These are phyloP conservation scores for Saururus chinensis DNA, from an alignment of 164 flowering plant genomes.

Conservation along the genomic window DNA sequence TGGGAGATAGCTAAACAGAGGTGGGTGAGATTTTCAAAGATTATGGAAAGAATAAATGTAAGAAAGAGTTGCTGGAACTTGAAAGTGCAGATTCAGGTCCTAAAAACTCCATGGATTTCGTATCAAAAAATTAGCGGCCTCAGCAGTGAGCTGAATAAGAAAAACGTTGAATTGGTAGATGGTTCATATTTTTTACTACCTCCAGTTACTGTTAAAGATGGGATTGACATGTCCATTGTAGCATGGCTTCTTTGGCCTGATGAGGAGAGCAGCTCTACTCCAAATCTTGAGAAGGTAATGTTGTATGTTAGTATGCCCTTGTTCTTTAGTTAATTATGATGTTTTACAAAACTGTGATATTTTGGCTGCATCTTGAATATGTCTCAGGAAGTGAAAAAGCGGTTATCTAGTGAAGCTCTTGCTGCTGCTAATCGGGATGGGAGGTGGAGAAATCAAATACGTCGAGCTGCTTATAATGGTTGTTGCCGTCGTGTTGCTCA, in stretches of 20 bases:
- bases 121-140: conserved; percentile 42
- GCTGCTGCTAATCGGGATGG: conserved; percentile 84
- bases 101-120: conserved; percentile 54
- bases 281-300: conserved; percentile 89
- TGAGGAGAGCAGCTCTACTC: conserved; percentile 81
- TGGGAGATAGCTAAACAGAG: conserved; percentile 39
- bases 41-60: conserved; percentile 39
- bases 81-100: conserved; percentile 77
- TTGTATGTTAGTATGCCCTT: neutral
- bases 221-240: conserved; percentile 57
- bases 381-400: conserved; percentile 75
- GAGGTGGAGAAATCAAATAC: conserved; percentile 95
- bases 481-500: conserved; percentile 94
- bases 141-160: conserved; percentile 17
- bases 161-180: conserved; percentile 46
- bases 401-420: conserved; percentile 71
- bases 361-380: neutral
- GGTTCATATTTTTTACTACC: conserved; percentile 37
- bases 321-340: too few relatives aligned
- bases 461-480: conserved; percentile 94
- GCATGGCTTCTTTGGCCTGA: conserved; percentile 99
- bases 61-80: conserved; percentile 77
- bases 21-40: conserved; percentile 58
- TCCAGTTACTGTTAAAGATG: conserved; percentile 39
- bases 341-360: neutral